phyloP scores from a whole-genome alignment of 2,329 filamentous ascomycete genomes.

The Mycosphaerelloides madeirae region DNA sequence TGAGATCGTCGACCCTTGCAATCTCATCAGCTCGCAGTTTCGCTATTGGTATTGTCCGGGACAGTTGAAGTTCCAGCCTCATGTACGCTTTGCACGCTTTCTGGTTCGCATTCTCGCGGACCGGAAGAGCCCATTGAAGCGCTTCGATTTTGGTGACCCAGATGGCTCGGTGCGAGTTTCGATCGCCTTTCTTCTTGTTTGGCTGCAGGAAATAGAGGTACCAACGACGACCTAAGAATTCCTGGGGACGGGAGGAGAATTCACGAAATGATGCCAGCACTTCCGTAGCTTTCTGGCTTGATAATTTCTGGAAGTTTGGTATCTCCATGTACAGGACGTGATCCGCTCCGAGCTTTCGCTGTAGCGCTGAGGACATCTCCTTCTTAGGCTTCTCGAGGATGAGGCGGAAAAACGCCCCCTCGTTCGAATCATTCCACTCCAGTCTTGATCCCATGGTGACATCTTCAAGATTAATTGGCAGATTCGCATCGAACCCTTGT shows the following conservation, averaged over 20 bases:
- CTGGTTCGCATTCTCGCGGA: slow-evolving; percentile 33
- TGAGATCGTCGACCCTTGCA: slow-evolving; percentile 12
- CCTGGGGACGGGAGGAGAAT: slow-evolving; percentile 35
- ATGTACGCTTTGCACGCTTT: slow-evolving; percentile 40
- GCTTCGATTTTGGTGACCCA: slow-evolving; percentile 1
- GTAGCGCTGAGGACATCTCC: slow-evolving; percentile 22
- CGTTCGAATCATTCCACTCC: slow-evolving; percentile 7
- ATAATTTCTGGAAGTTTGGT: slow-evolving; percentile 26
- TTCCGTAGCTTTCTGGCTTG: slow-evolving; percentile 12
- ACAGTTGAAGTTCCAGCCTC: slow-evolving; percentile 40
- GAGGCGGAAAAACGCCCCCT: slow-evolving; percentile 20
- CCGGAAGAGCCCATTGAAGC: slow-evolving; percentile 23
- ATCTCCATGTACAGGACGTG: slow-evolving; percentile 40
- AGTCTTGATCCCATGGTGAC: slow-evolving; percentile 13
- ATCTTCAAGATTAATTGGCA: slow-evolving; percentile 4
- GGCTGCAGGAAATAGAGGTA: slow-evolving; percentile 35
- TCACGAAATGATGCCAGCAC: slow-evolving; percentile 27
- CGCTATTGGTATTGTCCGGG: slow-evolving; percentile 36
- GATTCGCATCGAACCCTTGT: slow-evolving; percentile 3
- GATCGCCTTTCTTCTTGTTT: slow-evolving; percentile 24
- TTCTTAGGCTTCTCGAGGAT: slow-evolving; percentile 16
- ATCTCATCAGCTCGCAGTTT: slow-evolving; percentile 38
- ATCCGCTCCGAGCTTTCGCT: slow-evolving; percentile 33
- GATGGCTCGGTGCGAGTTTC: background rate
- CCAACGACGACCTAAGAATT: slow-evolving; percentile 41